phyloP scores from a whole-genome alignment of 225 moss, liverwort and hornwort species.

The Rhytidiadelphus loreus region DNA sequence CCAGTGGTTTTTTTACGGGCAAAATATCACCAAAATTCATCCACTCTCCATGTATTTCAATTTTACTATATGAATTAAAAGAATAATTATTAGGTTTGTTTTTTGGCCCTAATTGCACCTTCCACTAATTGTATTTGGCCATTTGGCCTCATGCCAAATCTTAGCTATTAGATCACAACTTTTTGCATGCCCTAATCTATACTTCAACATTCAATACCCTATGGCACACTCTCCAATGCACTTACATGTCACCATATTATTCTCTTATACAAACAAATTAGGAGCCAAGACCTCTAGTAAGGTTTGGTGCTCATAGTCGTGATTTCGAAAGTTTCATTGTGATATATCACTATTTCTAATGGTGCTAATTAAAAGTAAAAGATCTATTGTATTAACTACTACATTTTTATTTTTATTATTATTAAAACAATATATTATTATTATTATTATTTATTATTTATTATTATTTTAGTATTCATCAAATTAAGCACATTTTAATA shows the following conservation, averaged over 20 bases:
- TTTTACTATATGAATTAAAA: neutral
- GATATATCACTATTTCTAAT: neutral
- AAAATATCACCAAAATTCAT: neutral
- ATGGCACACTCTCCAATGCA: neutral
- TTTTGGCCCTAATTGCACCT: neutral
- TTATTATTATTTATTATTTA: no score
- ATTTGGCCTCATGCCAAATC: neutral
- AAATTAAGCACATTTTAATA: neutral
- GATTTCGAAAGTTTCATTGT: neutral
- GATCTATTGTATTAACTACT: neutral
- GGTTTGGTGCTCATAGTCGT: neutral
- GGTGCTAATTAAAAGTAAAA: neutral
- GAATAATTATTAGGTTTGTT: rapidly evolving
- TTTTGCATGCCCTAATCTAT: no score
- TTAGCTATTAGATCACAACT: no score
- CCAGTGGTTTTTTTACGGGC: rapidly evolving
- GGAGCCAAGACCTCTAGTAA: neutral
- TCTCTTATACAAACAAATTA: neutral
- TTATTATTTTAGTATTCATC: neutral
- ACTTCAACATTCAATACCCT: no score
- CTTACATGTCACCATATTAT: neutral
- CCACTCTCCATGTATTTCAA: rapidly evolving
- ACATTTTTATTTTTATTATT: no score
- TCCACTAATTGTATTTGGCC: neutral
- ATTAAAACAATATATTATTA: no score